These are phyloP conservation scores for Blastocystis hominis DNA, from an alignment of 352 stramenopile species.

Conservation along the genomic window DNA sequence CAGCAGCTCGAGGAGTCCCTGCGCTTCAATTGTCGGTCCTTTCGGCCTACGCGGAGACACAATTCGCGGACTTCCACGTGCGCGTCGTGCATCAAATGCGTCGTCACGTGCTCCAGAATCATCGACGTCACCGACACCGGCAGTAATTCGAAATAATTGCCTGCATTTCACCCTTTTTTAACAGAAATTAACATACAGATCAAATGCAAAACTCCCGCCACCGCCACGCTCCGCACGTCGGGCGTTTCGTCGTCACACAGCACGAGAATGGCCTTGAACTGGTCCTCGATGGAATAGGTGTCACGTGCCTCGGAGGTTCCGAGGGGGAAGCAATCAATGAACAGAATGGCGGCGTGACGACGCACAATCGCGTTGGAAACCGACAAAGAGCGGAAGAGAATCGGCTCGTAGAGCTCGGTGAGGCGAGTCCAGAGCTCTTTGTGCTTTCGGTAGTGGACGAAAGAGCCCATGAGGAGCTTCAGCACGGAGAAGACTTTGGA, in stretches of 20 bases:
- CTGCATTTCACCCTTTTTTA: not conserved
- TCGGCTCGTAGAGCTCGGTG: slow-evolving; percentile 37
- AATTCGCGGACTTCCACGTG: slow-evolving; percentile 26
- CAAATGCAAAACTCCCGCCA: slow-evolving; percentile 20
- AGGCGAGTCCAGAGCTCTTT: slow-evolving; percentile 43
- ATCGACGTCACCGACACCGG: slow-evolving; percentile 23
- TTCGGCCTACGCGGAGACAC: not conserved
- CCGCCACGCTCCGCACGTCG: not conserved
- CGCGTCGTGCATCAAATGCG: not conserved
- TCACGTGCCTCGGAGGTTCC: not conserved
- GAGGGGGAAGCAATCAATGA: slow-evolving; percentile 47
- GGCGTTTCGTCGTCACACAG: slow-evolving; percentile 23
- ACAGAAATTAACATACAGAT: not conserved
- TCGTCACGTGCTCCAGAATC: slow-evolving; percentile 26
- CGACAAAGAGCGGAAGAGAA: slow-evolving; percentile 7
- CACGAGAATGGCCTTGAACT: slow-evolving; percentile 33
- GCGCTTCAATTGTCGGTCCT: not conserved
- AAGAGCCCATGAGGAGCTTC: not conserved
- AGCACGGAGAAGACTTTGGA: not conserved
- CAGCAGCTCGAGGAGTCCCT: slow-evolving; percentile 36
- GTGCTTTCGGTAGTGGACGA: slow-evolving; percentile 45
- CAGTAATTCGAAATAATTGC: slow-evolving; percentile 26
- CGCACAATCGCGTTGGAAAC: not conserved
- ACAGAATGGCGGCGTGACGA: slow-evolving; percentile 33
- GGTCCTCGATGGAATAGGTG: slow-evolving; percentile 29